These are phyloP conservation scores for Penicillium riverlandense DNA, from an alignment of 495 filamentous ascomycete species.

Conservation along the genomic window DNA sequence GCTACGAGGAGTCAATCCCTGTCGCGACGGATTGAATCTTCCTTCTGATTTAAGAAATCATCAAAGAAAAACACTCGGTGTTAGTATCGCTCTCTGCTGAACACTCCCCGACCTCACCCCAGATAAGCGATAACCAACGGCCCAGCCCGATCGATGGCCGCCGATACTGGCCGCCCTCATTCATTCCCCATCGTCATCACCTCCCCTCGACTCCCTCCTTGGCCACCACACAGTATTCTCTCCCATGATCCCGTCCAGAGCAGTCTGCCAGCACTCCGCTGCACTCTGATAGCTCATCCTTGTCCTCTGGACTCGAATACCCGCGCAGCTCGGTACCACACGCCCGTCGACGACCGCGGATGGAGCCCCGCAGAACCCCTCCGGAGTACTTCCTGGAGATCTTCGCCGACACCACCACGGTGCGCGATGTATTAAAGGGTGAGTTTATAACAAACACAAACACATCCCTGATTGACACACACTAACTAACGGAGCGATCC, in stretches of 20 bases:
- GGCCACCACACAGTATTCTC: neutral
- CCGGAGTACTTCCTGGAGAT: constrained; percentile 82
- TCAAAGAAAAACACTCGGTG: too few species aligned
- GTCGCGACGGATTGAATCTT: too few species aligned
- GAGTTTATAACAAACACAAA: neutral
- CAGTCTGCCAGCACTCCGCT: neutral
- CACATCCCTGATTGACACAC: too few species aligned
- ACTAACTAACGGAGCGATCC: neutral
- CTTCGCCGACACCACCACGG: constrained; percentile 70
- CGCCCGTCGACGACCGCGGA: constrained; percentile 20
- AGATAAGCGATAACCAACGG: constrained; percentile 20
- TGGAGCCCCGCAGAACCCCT: constrained; percentile 56
- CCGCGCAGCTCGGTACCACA: too few species aligned
- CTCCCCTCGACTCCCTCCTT: constrained; percentile 7
- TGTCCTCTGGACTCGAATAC: neutral
- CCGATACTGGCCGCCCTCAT: constrained; percentile 18
- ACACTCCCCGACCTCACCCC: too few species aligned
- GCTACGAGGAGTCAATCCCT: too few species aligned
- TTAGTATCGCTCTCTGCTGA: too few species aligned
- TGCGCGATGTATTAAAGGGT: constrained; percentile 93
- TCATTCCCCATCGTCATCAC: constrained; percentile 7
- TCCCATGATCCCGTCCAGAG: too few species aligned
- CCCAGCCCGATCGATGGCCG: constrained; percentile 13
- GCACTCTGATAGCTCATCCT: neutral
- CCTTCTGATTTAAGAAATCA: too few species aligned